These are phyloP conservation scores for Phytomonas francai DNA, from an alignment of 208 protist genomes.

Conservation along the genomic window DNA sequence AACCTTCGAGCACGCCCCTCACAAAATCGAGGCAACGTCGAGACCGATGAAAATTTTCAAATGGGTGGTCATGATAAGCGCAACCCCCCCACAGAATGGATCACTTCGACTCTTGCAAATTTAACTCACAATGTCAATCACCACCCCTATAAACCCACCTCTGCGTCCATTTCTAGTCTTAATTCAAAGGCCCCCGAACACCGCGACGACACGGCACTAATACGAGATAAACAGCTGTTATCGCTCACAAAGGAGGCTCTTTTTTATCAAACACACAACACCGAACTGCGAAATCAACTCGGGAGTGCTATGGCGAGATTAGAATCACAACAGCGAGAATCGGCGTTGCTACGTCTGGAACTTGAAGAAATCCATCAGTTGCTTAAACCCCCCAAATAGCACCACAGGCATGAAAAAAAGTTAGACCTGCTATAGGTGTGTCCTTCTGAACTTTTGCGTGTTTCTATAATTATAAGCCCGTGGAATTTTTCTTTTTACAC, in stretches of 20 bases:
- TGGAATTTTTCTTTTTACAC: background rate
- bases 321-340: slow-evolving; percentile 48
- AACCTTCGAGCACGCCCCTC: too few species aligned
- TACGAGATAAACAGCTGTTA: slow-evolving; percentile 30
- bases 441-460: background rate
- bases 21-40: too few species aligned
- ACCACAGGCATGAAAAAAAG: background rate
- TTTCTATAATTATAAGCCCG: background rate
- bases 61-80: too few species aligned
- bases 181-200: too few species aligned
- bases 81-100: too few species aligned
- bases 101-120: too few species aligned
- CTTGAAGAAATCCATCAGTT: slow-evolving; percentile 36
- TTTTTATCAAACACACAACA: slow-evolving; percentile 49
- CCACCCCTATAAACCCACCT: too few species aligned
- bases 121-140: too few species aligned
- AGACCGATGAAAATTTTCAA: too few species aligned
- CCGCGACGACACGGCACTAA: too few species aligned
- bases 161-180: too few species aligned
- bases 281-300: slow-evolving; percentile 49
- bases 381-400: background rate
- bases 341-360: slow-evolving; percentile 57
- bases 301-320: slow-evolving; percentile 35
- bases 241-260: slow-evolving; percentile 50
- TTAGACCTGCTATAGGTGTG: background rate